Evolutionary conservation across 2,329 filamentous ascomycete genomes (phyloP).

Genomic region (Penicillium frequentans): DNA sequence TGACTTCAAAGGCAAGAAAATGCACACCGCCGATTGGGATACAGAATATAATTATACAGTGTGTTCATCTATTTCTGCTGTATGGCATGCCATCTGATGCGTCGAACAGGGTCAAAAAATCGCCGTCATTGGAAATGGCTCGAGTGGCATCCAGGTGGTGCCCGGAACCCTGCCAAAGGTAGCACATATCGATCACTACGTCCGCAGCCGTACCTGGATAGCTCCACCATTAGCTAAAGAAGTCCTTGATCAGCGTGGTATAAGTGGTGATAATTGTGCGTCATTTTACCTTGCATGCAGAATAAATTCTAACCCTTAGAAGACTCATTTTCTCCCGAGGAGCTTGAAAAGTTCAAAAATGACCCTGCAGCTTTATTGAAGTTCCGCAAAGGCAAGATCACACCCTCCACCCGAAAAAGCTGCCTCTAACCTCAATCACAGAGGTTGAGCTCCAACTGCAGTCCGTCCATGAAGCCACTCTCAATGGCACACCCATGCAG

Average conservation of each 20-base stretch:
- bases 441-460: slow-evolving; percentile 36
- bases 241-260: slow-evolving; percentile 27
- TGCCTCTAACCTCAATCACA: slow-evolving; percentile 5
- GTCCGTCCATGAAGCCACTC: slow-evolving; percentile 30
- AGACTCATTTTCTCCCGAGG: slow-evolving; percentile 34
- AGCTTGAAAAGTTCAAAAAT: slow-evolving; percentile 33
- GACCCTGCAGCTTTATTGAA: slow-evolving; percentile 32
- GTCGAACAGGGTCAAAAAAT: slow-evolving; percentile 30
- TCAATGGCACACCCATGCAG: slow-evolving; percentile 31
- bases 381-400: slow-evolving; percentile 33
- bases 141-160: slow-evolving; percentile 44
- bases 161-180: slow-evolving; percentile 43
- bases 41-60: slow-evolving; percentile 35
- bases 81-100: not conserved
- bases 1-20: slow-evolving; percentile 46
- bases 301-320: not conserved
- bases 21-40: slow-evolving; percentile 49
- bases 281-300: not conserved
- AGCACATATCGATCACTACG: slow-evolving; percentile 37
- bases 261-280: slow-evolving; percentile 31
- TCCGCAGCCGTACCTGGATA: slow-evolving; percentile 34
- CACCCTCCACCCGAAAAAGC: too few species aligned
- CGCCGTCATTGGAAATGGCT: slow-evolving; percentile 41
- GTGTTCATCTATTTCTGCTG: not conserved
- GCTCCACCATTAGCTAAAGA: slow-evolving; percentile 29